These are phyloP conservation scores for Plectosphaerella cucumerina DNA, from an alignment of 2,329 filamentous ascomycete genomes.

Conservation along the genomic window DNA sequence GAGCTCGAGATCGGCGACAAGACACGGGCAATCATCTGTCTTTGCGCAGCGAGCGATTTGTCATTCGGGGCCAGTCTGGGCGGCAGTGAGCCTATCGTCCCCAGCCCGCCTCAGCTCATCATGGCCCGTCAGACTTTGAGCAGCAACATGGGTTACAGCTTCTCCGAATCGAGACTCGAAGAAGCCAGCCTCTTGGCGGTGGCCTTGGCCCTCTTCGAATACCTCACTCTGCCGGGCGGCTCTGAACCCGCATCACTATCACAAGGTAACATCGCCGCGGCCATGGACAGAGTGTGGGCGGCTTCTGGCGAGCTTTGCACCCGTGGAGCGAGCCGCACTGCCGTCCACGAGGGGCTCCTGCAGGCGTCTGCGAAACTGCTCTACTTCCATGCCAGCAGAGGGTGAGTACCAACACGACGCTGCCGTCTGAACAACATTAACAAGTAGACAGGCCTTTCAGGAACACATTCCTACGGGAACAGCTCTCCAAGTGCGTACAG, in stretches of 20 bases:
- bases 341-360: constrained; percentile 59
- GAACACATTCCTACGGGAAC: constrained; percentile 58
- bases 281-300: constrained; percentile 34
- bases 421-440: constrained; percentile 11
- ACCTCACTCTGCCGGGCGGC: constrained; percentile 46
- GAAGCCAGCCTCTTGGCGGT: constrained; percentile 55
- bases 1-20: constrained; percentile 44
- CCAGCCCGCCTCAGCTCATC: constrained; percentile 38
- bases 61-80: constrained; percentile 9
- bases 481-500: constrained; percentile 56
- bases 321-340: constrained; percentile 24
- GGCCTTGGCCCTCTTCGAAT: constrained; percentile 61
- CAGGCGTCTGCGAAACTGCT: constrained; percentile 66
- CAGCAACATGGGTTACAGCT: constrained; percentile 48
- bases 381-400: constrained; percentile 58
- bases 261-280: constrained; percentile 55
- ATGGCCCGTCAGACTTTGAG: constrained; percentile 50
- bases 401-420: constrained; percentile 29
- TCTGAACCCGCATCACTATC: constrained; percentile 37
- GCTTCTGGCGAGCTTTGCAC: constrained; percentile 39
- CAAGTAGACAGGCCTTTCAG: constrained; percentile 53
- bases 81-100: constrained; percentile 13
- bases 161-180: constrained; percentile 44
- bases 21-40: constrained; percentile 26
- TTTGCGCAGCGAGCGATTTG: constrained; percentile 35